Conservation (phyloP, 2,329 filamentous ascomycete species). For the Cercospora sp. region DNA sequence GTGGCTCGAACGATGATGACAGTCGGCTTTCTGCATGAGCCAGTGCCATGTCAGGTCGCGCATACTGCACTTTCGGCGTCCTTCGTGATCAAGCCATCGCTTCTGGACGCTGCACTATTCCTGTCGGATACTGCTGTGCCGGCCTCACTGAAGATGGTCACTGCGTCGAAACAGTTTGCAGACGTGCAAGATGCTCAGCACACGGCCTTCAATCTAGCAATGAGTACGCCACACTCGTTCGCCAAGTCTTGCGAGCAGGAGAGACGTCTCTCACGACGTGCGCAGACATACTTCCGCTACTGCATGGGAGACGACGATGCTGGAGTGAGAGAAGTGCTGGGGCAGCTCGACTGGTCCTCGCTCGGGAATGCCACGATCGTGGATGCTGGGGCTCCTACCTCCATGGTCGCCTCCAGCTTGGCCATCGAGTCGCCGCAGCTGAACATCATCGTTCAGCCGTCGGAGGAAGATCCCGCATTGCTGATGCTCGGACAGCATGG, state of each 20-base stretch:
- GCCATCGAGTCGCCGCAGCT: not conserved
- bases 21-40: not conserved
- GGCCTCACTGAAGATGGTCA: not conserved
- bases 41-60: not conserved
- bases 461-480: not conserved
- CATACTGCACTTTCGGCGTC: not conserved
- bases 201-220: not conserved
- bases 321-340: not conserved
- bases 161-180: not conserved
- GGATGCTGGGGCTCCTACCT: not conserved
- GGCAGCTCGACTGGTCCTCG: not conserved
- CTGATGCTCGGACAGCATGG: not conserved
- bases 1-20: not conserved
- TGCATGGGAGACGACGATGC: not conserved
- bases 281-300: not conserved
- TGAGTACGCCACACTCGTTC: not conserved
- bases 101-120: not conserved
- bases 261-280: not conserved
- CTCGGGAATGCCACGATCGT: not conserved
- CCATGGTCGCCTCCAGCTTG: not conserved
- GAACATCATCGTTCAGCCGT: not conserved
- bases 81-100: not conserved
- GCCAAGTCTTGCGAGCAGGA: not conserved
- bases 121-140: not conserved
- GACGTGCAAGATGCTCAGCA: not conserved